Percentiles rank a stretch among this genome's conserved stretches.
phyloP scores from a whole-genome alignment of 208 protist species.

The Leishmania guyanensis region DNA sequence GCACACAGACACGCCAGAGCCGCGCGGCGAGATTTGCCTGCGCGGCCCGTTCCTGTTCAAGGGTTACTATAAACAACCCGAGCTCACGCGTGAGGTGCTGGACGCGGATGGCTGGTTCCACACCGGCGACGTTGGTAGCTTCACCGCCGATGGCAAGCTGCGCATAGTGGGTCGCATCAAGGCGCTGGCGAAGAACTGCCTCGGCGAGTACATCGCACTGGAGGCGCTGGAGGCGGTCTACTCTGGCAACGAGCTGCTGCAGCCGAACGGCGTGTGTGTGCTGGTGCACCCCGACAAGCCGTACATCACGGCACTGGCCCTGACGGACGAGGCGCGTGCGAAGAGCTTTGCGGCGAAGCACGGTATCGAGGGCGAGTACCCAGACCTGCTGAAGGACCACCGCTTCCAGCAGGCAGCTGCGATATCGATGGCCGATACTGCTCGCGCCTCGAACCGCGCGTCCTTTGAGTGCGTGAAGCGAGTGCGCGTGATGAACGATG shows the following conservation, averaged over 20 bases:
- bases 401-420: conserved; percentile 57
- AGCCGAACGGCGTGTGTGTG: conserved; percentile 76
- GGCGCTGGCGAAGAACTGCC: conserved; percentile 91
- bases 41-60: conserved; percentile 85
- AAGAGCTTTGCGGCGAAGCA: conserved; percentile 52
- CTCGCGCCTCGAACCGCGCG: conserved; percentile 23
- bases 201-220: conserved; percentile 94
- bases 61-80: conserved; percentile 92
- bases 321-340: conserved; percentile 53
- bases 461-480: conserved; percentile 58
- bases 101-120: conserved; percentile 90
- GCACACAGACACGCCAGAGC: conserved; percentile 74
- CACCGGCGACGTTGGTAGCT: conserved; percentile 89
- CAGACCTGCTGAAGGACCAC: conserved; percentile 55
- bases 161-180: conserved; percentile 92
- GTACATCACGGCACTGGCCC: conserved; percentile 69
- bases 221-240: conserved; percentile 85
- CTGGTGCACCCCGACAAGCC: conserved; percentile 77
- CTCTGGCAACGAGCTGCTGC: conserved; percentile 53
- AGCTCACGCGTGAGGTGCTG: conserved; percentile 86
- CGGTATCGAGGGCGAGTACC: conserved; percentile 33
- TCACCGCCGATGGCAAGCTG: conserved; percentile 57
- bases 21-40: conserved; percentile 82
- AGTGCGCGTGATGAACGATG: conserved; percentile 59
- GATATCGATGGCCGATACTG: conserved; percentile 50